Evolutionary conservation across 352 stramenopile genomes (phyloP).

Genomic region (Phytophthora lateralis): DNA sequence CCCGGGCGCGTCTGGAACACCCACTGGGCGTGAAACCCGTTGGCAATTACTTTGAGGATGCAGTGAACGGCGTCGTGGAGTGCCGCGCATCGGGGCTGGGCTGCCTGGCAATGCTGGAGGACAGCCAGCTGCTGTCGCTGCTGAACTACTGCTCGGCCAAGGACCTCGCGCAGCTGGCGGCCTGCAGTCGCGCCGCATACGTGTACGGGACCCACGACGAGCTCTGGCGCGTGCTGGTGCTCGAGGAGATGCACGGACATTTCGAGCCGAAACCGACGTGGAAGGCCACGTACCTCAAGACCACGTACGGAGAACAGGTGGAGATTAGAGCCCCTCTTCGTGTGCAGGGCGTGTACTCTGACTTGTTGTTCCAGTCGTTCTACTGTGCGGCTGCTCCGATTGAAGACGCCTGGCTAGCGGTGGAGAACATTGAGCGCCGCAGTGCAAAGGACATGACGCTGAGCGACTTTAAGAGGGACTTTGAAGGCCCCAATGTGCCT

Average conservation of each 20-base stretch:
- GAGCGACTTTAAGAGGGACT: conserved; percentile 67
- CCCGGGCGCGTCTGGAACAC: conserved; percentile 48
- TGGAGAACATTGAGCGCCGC: conserved; percentile 77
- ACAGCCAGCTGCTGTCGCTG: conserved; percentile 68
- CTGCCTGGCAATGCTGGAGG: conserved; percentile 50
- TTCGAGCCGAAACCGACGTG: conserved; percentile 64
- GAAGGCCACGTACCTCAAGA: conserved; percentile 75
- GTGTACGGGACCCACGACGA: conserved; percentile 81
- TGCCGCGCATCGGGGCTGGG: conserved; percentile 69
- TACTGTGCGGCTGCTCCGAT: conserved; percentile 75
- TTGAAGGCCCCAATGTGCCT: conserved; percentile 72
- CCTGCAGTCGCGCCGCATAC: conserved; percentile 68
- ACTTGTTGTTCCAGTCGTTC: conserved; percentile 88
- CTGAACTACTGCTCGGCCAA: conserved; percentile 61
- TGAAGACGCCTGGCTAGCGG: conserved; percentile 61
- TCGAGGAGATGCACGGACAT: conserved; percentile 73
- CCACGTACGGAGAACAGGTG: conserved; percentile 40
- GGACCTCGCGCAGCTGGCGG: conserved; percentile 51
- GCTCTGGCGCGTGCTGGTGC: conserved; percentile 79
- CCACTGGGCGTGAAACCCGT: conserved; percentile 84
- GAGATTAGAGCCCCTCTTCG: conserved; percentile 33
- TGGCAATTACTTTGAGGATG: conserved; percentile 82
- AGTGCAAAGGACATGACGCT: conserved; percentile 58
- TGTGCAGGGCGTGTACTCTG: conserved; percentile 84
- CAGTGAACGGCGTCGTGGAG: conserved; percentile 59